Conservation (phyloP, 208 protist species). For the Zelonia costaricensis region DNA sequence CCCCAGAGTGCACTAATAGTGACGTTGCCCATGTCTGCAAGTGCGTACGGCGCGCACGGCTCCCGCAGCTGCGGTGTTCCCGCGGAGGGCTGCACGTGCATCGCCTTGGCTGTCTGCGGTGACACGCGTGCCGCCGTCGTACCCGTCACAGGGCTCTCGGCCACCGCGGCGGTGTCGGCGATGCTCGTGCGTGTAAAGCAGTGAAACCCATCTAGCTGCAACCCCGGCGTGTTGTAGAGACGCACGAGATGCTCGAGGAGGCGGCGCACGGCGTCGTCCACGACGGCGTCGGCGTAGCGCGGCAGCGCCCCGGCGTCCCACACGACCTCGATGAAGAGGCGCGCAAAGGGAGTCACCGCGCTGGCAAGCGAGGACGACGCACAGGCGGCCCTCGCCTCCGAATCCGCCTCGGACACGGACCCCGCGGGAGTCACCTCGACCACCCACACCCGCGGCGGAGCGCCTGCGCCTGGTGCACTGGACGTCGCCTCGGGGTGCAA, state of each 20-base stretch:
- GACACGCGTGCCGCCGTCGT: background rate
- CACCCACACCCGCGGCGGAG: conserved; percentile 19
- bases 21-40: conserved; percentile 2
- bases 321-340: conserved; percentile 23
- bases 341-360: conserved; percentile 7
- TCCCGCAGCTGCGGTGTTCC: conserved; percentile 15
- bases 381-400: background rate
- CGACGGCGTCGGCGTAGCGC: background rate
- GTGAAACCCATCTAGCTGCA: conserved; percentile 13
- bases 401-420: background rate
- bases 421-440: conserved; percentile 13
- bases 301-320: background rate
- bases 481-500: too few relatives aligned
- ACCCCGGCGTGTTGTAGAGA: conserved; percentile 15
- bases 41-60: conserved; percentile 13
- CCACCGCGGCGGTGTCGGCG: background rate
- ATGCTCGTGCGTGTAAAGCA: too few relatives aligned
- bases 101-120: background rate
- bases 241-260: conserved; percentile 2
- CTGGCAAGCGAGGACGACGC: conserved; percentile 6
- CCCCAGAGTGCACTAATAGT: conserved; percentile 7
- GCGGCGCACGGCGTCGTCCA: background rate
- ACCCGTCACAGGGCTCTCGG: background rate
- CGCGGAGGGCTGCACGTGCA: background rate
- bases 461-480: too few relatives aligned